These are phyloP conservation scores for Pleurotus platypus DNA, from an alignment of 768 basidiomycete species.

Conservation along the genomic window DNA sequence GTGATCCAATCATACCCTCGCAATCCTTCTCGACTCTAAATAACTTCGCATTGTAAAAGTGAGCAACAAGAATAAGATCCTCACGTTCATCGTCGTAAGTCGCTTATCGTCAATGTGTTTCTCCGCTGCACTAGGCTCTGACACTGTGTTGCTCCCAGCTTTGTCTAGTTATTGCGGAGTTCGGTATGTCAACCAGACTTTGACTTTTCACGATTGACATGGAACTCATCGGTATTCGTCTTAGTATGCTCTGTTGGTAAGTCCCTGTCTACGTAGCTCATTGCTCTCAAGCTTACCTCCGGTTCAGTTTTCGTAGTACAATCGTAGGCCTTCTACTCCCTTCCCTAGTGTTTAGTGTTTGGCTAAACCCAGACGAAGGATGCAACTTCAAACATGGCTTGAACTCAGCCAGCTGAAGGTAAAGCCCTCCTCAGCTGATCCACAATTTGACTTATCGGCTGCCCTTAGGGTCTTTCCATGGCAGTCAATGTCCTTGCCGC, in stretches of 20 bases:
- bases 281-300: neutral
- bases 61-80: conserved; percentile 40
- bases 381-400: conserved; percentile 38
- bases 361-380: conserved; percentile 23
- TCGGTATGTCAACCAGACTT: conserved; percentile 31
- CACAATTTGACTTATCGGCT: neutral
- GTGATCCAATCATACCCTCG: conserved; percentile 10
- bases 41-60: conserved; percentile 26
- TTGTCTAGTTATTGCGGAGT: conserved; percentile 44
- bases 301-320: conserved; percentile 41
- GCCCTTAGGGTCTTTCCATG: conserved; percentile 42
- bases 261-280: conserved; percentile 10
- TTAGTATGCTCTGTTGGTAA: conserved; percentile 39
- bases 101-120: neutral
- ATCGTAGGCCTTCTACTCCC: conserved; percentile 31
- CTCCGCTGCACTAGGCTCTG: too few relatives aligned
- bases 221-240: too few relatives aligned
- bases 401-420: conserved; percentile 45
- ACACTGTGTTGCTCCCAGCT: conserved; percentile 21
- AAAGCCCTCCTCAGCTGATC: neutral
- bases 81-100: conserved; percentile 41
- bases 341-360: neutral
- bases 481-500: conserved; percentile 6
- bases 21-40: neutral
- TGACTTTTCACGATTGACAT: neutral